phyloP scores from a whole-genome alignment of 306 rosid species.

The Senna siamea region DNA sequence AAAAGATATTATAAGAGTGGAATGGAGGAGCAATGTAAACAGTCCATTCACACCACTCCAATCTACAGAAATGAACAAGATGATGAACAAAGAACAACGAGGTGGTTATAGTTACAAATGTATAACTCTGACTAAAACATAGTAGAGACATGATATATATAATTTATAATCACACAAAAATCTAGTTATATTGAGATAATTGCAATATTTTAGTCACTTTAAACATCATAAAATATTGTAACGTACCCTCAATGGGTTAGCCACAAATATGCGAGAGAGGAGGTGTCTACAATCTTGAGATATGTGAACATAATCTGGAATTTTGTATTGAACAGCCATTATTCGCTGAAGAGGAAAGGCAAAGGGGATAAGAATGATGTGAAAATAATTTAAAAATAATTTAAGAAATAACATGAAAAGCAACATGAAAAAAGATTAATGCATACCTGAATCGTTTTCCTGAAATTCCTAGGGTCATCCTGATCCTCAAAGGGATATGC shows the following conservation, averaged over 20 bases:
- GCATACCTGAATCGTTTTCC: conserved; percentile 75
- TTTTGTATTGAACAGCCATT: conserved; percentile 77
- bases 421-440: neutral
- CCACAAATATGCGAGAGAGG: conserved; percentile 70
- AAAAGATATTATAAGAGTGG: neutral
- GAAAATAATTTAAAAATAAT: conserved; percentile 18
- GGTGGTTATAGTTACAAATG: neutral
- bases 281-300: conserved; percentile 75
- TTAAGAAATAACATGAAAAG: conserved; percentile 16
- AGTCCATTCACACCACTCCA: neutral
- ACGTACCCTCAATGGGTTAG: conserved; percentile 66
- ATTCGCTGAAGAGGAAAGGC: conserved; percentile 48
- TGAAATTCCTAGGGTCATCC: conserved; percentile 73
- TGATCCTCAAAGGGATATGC: conserved; percentile 87
- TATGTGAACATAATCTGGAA: conserved; percentile 80
- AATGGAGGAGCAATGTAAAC: neutral
- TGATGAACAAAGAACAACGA: neutral
- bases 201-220: neutral
- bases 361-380: conserved; percentile 26
- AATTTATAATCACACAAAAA: conserved; percentile 1
- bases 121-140: neutral
- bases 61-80: neutral
- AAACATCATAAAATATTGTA: conserved; percentile 5
- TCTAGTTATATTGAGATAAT: conserved; percentile 11
- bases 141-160: neutral